phyloP scores from a whole-genome alignment of 78 protist species.

The Dictyostelium purpureum region DNA sequence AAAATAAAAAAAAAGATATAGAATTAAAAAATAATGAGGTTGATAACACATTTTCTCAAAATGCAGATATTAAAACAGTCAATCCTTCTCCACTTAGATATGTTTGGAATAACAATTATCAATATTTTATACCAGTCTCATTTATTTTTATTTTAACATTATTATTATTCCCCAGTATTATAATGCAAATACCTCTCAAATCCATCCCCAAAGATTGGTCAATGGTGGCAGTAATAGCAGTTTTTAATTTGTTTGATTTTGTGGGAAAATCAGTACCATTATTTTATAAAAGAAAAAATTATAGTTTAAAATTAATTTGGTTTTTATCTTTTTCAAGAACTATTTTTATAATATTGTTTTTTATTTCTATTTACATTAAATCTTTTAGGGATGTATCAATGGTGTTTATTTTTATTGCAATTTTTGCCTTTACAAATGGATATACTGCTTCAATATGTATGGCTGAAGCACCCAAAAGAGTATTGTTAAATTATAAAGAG shows the following conservation, averaged over 20 bases:
- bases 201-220: constrained; percentile 19
- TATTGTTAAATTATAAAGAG: constrained; percentile 18
- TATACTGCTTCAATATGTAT: background rate
- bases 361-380: background rate
- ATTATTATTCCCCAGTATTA: constrained; percentile 38
- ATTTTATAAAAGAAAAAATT: background rate
- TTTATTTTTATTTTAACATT: background rate
- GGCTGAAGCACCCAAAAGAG: constrained; percentile 28
- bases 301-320: background rate
- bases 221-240: background rate
- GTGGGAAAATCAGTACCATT: constrained; percentile 28
- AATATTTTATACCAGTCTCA: background rate
- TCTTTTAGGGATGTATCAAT: background rate
- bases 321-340: background rate
- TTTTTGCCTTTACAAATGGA: constrained; percentile 57
- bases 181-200: background rate
- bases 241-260: constrained; percentile 29
- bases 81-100: background rate
- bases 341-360: constrained; percentile 16
- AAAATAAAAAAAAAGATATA: background rate
- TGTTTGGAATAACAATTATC: background rate
- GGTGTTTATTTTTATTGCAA: background rate
- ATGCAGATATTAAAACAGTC: background rate
- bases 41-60: background rate
- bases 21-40: background rate